phyloP scores from a whole-genome alignment of 495 filamentous ascomycete genomes.

The Penicillium samsonianum region DNA sequence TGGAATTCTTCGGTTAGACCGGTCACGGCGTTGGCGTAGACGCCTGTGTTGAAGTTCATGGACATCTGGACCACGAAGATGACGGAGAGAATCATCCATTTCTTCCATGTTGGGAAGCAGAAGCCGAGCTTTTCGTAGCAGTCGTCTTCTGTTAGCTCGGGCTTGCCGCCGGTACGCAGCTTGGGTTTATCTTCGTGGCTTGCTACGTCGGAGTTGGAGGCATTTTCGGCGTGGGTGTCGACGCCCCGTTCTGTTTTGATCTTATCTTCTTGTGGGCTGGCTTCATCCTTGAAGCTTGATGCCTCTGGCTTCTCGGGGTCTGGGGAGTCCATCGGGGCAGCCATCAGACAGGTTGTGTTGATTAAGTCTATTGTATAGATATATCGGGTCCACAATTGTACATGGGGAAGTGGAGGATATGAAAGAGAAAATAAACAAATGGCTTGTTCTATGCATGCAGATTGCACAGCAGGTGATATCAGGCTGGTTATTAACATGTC shows the following conservation, averaged over 20 bases:
- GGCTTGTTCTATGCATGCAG: neutral
- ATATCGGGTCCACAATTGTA: neutral
- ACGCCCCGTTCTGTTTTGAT: constrained; percentile 12
- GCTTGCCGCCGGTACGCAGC: constrained; percentile 41
- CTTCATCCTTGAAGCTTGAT: neutral
- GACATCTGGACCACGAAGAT: constrained; percentile 78
- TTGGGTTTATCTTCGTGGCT: constrained; percentile 17
- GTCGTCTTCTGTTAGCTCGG: constrained; percentile 63
- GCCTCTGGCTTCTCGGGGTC: neutral
- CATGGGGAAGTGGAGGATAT: neutral
- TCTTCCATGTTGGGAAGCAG: constrained; percentile 64
- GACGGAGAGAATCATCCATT: constrained; percentile 72
- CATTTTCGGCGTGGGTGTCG: constrained; percentile 24
- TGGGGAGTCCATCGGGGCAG: neutral
- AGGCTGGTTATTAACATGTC: neutral
- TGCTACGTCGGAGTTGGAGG: constrained; percentile 17
- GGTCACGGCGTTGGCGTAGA: constrained; percentile 66
- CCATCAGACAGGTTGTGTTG: neutral
- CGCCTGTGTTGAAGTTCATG: constrained; percentile 82
- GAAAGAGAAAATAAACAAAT: neutral
- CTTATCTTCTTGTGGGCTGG: neutral
- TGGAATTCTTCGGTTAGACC: constrained; percentile 63
- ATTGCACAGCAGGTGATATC: neutral
- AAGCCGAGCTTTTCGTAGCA: constrained; percentile 65
- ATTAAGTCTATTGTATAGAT: neutral